These are phyloP conservation scores for Immersiella caudata DNA, from an alignment of 495 filamentous ascomycete species.

Conservation along the genomic window DNA sequence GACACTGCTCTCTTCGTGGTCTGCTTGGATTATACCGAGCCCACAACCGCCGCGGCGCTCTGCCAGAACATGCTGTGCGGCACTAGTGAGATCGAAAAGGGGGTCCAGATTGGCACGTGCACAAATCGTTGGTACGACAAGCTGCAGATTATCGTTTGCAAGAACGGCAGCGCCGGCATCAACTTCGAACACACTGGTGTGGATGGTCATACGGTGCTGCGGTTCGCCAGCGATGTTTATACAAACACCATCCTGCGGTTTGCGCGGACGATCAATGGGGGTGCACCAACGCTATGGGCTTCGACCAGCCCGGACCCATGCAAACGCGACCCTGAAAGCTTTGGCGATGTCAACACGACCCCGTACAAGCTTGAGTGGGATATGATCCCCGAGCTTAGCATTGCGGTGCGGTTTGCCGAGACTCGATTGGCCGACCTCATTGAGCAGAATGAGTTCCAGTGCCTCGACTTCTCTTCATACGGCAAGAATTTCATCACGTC, in stretches of 20 bases:
- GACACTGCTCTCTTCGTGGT: slow-evolving; percentile 92
- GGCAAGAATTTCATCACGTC: slow-evolving; percentile 98
- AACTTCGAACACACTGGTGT: slow-evolving; percentile 99
- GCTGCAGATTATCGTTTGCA: slow-evolving; percentile 98
- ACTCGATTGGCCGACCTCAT: slow-evolving; percentile 93
- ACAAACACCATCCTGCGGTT: slow-evolving; percentile 98
- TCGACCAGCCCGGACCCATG: slow-evolving; percentile 88
- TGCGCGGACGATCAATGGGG: slow-evolving; percentile 92
- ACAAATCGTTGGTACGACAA: slow-evolving; percentile 99
- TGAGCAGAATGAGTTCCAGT: slow-evolving; percentile 93
- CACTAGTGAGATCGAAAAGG: slow-evolving; percentile 85
- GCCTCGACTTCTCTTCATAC: slow-evolving; percentile 84
- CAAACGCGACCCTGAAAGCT: slow-evolving; percentile 90
- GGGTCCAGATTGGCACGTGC: slow-evolving; percentile 95
- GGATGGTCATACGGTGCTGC: slow-evolving; percentile 94
- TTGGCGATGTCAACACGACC: slow-evolving; percentile 91
- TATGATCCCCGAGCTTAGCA: slow-evolving; percentile 88
- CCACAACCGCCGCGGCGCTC: slow-evolving; percentile 72
- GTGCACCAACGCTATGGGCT: slow-evolving; percentile 89
- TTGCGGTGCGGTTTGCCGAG: slow-evolving; percentile 92
- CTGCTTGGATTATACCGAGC: slow-evolving; percentile 90
- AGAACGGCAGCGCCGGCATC: slow-evolving; percentile 96
- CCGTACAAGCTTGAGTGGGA: slow-evolving; percentile 98
- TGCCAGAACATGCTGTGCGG: slow-evolving; percentile 99
- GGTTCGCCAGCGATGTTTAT: slow-evolving; percentile 94